These are phyloP conservation scores for Ulota crispa DNA, from an alignment of 225 moss, liverwort and hornwort genomes.

Conservation along the genomic window DNA sequence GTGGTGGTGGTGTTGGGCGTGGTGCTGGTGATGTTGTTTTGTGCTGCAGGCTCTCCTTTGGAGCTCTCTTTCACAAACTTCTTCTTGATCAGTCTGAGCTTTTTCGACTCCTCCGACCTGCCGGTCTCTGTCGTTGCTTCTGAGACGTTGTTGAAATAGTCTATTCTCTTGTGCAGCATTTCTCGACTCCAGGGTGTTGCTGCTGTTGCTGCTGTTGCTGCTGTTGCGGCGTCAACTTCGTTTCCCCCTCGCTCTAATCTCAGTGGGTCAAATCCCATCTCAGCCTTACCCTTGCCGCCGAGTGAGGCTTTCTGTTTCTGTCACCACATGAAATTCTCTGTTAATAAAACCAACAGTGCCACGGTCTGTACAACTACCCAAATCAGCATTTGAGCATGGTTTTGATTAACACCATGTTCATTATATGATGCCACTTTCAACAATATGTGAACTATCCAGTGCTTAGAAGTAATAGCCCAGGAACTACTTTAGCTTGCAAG, in stretches of 20 bases:
- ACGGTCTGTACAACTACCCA: neutral
- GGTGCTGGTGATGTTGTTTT: conserved; percentile 24
- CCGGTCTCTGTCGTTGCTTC: conserved; percentile 23
- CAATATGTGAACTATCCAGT: too few relatives aligned
- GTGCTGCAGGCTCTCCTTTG: neutral
- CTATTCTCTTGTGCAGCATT: conserved; percentile 34
- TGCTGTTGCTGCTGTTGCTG: neutral
- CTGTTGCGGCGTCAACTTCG: neutral
- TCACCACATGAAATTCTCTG: neutral
- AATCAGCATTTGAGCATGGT: neutral
- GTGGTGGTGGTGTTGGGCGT: neutral
- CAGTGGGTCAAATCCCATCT: conserved; percentile 15
- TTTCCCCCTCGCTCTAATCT: conserved; percentile 1
- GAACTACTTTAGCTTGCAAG: too few relatives aligned
- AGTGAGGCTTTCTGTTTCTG: conserved; percentile 43
- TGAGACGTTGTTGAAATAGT: conserved; percentile 38
- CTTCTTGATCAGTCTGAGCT: conserved; percentile 31
- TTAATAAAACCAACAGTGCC: too few relatives aligned
- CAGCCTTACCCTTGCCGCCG: conserved; percentile 30
- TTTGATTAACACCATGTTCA: too few relatives aligned
- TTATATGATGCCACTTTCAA: too few relatives aligned
- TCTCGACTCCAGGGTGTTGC: conserved; percentile 48
- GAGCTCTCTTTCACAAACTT: conserved; percentile 26
- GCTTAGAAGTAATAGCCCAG: too few relatives aligned
- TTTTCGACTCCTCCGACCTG: conserved; percentile 37